A percentile compares a stretch with the other conserved stretches of the same genome.
Evolutionary conservation across 2,329 filamentous ascomycete species (phyloP).

Genomic region (Fusarium odoratissimum): DNA sequence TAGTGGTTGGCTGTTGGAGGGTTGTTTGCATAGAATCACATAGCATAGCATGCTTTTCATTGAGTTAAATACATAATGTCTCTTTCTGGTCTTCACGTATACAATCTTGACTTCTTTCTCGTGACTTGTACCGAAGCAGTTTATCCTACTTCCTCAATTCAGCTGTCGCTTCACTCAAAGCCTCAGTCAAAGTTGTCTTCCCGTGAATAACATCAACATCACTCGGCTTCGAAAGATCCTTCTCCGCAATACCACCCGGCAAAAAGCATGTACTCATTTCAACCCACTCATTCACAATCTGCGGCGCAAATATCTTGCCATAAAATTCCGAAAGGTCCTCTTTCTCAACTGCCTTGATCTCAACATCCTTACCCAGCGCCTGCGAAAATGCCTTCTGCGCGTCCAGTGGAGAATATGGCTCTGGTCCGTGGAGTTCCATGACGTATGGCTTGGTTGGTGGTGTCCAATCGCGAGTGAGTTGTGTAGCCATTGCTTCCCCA

Average conservation of each 20-base stretch:
- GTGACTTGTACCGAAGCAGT: rapidly evolving
- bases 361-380: constrained; percentile 42
- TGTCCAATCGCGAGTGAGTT: constrained; percentile 34
- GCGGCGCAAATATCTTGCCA: constrained; percentile 36
- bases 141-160: neutral
- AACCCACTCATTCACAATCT: constrained; percentile 44
- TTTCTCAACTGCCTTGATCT: constrained; percentile 44
- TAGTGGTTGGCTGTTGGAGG: rapidly evolving
- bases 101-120: rapidly evolving
- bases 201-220: constrained; percentile 39
- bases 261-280: constrained; percentile 49
- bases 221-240: constrained; percentile 16
- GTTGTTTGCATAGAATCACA: neutral
- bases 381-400: constrained; percentile 46
- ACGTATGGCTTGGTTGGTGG: constrained; percentile 43
- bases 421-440: constrained; percentile 49
- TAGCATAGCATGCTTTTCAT: neutral
- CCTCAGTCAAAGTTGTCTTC: constrained; percentile 31
- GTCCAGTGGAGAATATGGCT: constrained; percentile 45
- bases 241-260: constrained; percentile 42
- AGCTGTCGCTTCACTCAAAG: constrained; percentile 13
- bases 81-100: rapidly evolving
- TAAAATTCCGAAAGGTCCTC: constrained; percentile 39
- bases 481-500: constrained; percentile 41
- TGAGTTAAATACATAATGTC: neutral